A percentile compares a stretch with the other conserved stretches of the same genome.
Evolutionary conservation across 108 stramenopile species (phyloP).

Genomic region (Skeletonema potamos): DNA sequence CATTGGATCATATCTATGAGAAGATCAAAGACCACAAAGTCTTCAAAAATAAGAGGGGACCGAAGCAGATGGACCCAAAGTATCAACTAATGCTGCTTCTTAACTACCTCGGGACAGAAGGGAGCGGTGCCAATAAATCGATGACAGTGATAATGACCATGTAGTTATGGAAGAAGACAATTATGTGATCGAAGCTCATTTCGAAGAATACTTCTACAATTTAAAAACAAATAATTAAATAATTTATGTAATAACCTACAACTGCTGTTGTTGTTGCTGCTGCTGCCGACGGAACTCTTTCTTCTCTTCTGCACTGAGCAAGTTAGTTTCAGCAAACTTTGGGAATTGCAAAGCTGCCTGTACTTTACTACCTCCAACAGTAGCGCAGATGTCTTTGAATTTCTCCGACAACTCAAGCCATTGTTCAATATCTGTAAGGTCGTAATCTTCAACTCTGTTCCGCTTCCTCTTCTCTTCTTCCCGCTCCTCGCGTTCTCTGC

Average conservation of each 20-base stretch:
- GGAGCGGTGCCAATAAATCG: background rate
- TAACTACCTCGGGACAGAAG: constrained; percentile 15
- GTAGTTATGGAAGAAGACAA: too few species aligned
- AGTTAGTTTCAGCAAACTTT: constrained; percentile 7
- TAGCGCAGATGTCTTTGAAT: background rate
- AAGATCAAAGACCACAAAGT: constrained; percentile 18
- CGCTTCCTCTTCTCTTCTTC: background rate
- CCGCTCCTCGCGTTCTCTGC: too few species aligned
- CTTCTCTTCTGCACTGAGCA: constrained; percentile 4
- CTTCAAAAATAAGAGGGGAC: constrained; percentile 15
- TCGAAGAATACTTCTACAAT: too few species aligned
- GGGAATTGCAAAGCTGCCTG: background rate
- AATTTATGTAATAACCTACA: too few species aligned
- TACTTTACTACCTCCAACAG: background rate
- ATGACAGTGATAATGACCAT: too few species aligned
- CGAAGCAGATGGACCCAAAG: constrained; percentile 10
- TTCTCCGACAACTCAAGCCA: background rate
- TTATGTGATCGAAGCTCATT: too few species aligned
- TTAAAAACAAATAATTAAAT: too few species aligned
- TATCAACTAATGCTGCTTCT: constrained; percentile 33
- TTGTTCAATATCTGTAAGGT: background rate
- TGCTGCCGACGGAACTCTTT: background rate
- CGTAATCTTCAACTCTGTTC: background rate
- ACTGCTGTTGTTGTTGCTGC: too few species aligned
- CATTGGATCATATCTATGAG: background rate